Evolutionary conservation across 768 basidiomycete species (phyloP), one percentile per base, ranked within the genome.

Genomic region (Mycena capillaripes): DNA sequence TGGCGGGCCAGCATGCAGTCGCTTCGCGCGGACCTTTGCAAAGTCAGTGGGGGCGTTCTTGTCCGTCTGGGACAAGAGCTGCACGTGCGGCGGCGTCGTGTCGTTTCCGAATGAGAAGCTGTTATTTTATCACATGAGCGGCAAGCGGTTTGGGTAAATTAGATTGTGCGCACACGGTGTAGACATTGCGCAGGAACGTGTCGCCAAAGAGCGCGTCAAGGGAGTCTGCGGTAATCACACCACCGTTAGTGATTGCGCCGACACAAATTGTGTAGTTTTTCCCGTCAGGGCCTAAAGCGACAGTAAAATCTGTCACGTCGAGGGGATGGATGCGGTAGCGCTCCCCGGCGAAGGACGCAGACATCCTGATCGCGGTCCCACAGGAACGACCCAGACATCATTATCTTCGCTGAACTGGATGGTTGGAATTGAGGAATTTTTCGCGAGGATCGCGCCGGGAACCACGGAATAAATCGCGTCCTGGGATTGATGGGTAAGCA

Each of bases 111-210:
- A 48, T 8, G n/a, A 23, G 10, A 48, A 48, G 8, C 46, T 48
- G 21, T 46, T 21, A 38, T 38, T 10, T 2, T 19, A 25, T 48
- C 2, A 2, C 23, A 48, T 8, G 11, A 48, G 21, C 3, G 42
- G 8, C 23, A 48, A 25, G 46, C 42, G 17, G 42, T 19, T 4
- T 19, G n/a, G 23, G 21, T n/a, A 48, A 9, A 25, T n/a, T 8
- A 9, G 8, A 8, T 1, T 5, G n/a, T 8, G 29, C 59, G 23
- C 7, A 60, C 59, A 69, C 46, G 3, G 59, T 61, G 46, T 69
- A 62, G 2, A 44, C 52, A 19, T 69, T 69, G n/a, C 68, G 68
- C 23, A 69, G 17, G 68, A 69, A 69, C 30, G 36, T 14, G 30
- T 69, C 68, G 1, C 68, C 68, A 16, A 40, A 69, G 7, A 62